Percentiles rank a stretch among this genome's conserved stretches.
These are phyloP conservation scores for Globisporangium iwayamae DNA, from an alignment of 352 stramenopile species.

Conservation along the genomic window DNA sequence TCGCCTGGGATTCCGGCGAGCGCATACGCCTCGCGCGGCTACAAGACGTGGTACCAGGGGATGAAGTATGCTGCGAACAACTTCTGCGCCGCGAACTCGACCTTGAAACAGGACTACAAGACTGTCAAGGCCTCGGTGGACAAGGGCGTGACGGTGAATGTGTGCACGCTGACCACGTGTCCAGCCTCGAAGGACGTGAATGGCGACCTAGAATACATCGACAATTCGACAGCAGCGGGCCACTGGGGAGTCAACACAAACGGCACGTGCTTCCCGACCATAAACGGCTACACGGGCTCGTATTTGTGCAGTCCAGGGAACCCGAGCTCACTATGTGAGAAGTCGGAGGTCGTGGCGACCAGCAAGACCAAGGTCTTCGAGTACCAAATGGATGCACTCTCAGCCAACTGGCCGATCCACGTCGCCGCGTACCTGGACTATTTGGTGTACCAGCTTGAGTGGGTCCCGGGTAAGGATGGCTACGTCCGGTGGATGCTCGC, in stretches of 20 bases:
- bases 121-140: neutral
- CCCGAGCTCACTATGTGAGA: slow-evolving; percentile 27
- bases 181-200: neutral
- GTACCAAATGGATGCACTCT: slow-evolving; percentile 92
- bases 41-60: slow-evolving; percentile 6
- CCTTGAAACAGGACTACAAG: neutral
- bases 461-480: slow-evolving; percentile 46
- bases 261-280: slow-evolving; percentile 47
- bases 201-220: neutral
- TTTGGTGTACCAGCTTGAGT: slow-evolving; percentile 65
- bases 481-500: slow-evolving; percentile 70
- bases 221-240: neutral
- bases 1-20: neutral
- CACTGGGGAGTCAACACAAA: slow-evolving; percentile 17
- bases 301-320: slow-evolving; percentile 54
- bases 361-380: slow-evolving; percentile 28
- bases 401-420: slow-evolving; percentile 87
- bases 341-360: neutral
- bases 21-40: neutral
- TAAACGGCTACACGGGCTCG: slow-evolving; percentile 53
- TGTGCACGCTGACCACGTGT: neutral
- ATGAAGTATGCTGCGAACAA: slow-evolving; percentile 7
- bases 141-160: neutral
- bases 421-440: slow-evolving; percentile 76
- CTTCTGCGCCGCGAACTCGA: neutral